Evolutionary conservation across 306 rosid genomes (phyloP).

Genomic region (Coriaria nepalensis): DNA sequence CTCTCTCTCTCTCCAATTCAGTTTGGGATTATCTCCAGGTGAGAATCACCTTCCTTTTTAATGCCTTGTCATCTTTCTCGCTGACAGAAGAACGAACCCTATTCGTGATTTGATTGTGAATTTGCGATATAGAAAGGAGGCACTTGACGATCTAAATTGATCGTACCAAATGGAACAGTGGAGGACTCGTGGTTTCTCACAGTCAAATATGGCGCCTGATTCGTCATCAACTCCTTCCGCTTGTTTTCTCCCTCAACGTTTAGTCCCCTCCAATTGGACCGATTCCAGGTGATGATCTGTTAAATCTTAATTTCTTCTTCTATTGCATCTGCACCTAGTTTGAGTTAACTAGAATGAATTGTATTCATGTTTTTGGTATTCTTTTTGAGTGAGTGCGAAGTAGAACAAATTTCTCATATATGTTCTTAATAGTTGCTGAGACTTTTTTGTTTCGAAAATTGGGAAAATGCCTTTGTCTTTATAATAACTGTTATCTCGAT

Average conservation of each 20-base stretch:
- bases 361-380: not conserved
- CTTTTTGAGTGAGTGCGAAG: too few species aligned
- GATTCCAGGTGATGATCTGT: not conserved
- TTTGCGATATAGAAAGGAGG: not conserved
- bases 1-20: not conserved
- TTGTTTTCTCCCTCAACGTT: slow-evolving; percentile 19
- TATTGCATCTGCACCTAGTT: slow-evolving; percentile 33
- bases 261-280: slow-evolving; percentile 15
- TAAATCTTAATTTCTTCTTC: too few species aligned
- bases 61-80: not conserved
- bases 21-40: not conserved
- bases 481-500: too few species aligned
- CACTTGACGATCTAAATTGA: not conserved
- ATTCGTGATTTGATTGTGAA: not conserved
- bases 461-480: too few species aligned
- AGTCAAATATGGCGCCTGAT: slow-evolving; percentile 11
- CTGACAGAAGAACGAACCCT: not conserved
- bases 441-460: too few species aligned
- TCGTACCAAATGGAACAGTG: slow-evolving; percentile 29
- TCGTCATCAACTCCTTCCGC: slow-evolving; percentile 21
- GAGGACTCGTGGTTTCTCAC: slow-evolving; percentile 31
- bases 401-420: too few species aligned
- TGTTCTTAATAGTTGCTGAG: too few species aligned
- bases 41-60: not conserved
- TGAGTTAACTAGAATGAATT: not conserved